These are phyloP conservation scores for Hypoxylon subgilvum DNA, from an alignment of 495 filamentous ascomycete genomes.

Conservation along the genomic window DNA sequence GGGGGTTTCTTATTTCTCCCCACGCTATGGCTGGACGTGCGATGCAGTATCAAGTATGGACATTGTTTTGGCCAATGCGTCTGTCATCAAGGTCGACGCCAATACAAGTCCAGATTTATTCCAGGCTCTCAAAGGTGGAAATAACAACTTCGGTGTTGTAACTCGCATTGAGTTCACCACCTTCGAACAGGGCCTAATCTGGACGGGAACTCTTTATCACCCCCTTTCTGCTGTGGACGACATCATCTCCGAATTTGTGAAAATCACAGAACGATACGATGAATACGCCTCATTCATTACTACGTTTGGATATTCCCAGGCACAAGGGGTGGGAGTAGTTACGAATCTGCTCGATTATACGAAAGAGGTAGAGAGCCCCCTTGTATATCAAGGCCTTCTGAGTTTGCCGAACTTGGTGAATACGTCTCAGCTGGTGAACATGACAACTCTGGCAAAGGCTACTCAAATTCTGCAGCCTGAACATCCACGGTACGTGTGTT, in stretches of 20 bases:
- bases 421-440: neutral
- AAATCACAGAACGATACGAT: slow-evolving; percentile 31
- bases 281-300: slow-evolving; percentile 24
- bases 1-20: slow-evolving; percentile 52
- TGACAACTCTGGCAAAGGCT: neutral
- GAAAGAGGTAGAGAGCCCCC: slow-evolving; percentile 18
- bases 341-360: slow-evolving; percentile 21
- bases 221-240: neutral
- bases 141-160: slow-evolving; percentile 62
- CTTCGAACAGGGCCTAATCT: slow-evolving; percentile 35
- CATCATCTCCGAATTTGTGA: slow-evolving; percentile 9
- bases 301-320: slow-evolving; percentile 12
- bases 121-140: slow-evolving; percentile 61
- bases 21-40: slow-evolving; percentile 57
- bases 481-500: neutral
- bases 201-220: neutral
- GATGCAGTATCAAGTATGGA: slow-evolving; percentile 58
- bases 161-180: slow-evolving; percentile 44
- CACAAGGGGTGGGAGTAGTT: neutral
- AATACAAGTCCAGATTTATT: slow-evolving; percentile 53
- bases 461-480: neutral
- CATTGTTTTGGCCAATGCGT: slow-evolving; percentile 66
- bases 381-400: slow-evolving; percentile 1
- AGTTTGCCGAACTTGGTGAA: neutral
- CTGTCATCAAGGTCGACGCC: slow-evolving; percentile 50